A percentile compares a stretch with the other conserved stretches of the same genome.
Evolutionary conservation across 1,139 yeast genomes (phyloP).

Genomic region (Magnusiomyces fungicola): DNA sequence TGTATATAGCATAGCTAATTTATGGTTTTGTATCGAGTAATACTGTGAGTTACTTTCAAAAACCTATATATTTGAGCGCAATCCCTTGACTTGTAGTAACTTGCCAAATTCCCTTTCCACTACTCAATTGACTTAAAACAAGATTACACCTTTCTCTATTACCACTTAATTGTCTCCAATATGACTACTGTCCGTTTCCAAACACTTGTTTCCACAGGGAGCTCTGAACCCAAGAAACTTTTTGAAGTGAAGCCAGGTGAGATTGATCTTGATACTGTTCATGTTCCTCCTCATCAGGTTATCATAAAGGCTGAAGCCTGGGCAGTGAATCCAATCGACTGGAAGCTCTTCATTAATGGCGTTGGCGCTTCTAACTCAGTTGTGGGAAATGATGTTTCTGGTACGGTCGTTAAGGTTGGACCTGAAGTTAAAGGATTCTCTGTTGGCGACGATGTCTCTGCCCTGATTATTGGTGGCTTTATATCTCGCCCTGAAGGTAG

Average conservation of each 20-base stretch:
- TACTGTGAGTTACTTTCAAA: too few species aligned
- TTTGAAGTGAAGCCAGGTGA: background rate
- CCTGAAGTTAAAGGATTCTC: conserved; percentile 36
- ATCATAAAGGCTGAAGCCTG: conserved; percentile 50
- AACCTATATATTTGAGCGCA: too few species aligned
- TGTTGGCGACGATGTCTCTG: conserved; percentile 49
- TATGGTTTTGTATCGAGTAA: too few species aligned
- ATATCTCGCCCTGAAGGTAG: conserved; percentile 26
- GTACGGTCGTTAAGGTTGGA: conserved; percentile 44
- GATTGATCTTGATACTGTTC: conserved; percentile 1
- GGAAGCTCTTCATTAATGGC: conserved; percentile 47
- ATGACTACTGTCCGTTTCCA: conserved; percentile 4
- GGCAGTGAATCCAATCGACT: conserved; percentile 71
- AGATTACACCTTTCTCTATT: too few species aligned
- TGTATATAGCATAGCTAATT: too few species aligned
- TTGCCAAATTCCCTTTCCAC: too few species aligned
- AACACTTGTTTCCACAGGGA: background rate
- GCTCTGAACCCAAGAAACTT: background rate
- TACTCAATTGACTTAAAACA: too few species aligned
- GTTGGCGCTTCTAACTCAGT: conserved; percentile 41
- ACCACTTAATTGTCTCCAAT: too few species aligned
- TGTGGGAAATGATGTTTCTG: conserved; percentile 40
- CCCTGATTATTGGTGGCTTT: conserved; percentile 46
- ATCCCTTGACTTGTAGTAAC: too few species aligned
- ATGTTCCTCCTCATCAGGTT: conserved; percentile 37